These are phyloP conservation scores for Trichoderma gamsii DNA, from an alignment of 495 filamentous ascomycete species.

Conservation along the genomic window DNA sequence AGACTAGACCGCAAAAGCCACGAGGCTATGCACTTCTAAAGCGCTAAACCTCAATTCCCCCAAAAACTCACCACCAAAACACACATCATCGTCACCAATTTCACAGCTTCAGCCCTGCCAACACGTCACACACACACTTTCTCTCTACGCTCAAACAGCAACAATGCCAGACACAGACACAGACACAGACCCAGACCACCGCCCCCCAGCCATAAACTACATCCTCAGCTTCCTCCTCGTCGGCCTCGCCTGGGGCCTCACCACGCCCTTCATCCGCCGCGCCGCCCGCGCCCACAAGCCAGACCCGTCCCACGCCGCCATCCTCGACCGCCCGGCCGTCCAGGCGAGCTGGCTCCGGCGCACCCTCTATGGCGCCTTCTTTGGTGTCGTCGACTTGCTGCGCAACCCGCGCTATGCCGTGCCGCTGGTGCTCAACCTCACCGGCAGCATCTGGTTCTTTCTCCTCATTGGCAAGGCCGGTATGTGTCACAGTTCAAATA, in stretches of 20 bases:
- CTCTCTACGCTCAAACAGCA: not conserved
- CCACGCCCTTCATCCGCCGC: conserved; percentile 67
- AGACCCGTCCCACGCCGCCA: conserved; percentile 42
- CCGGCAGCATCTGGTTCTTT: conserved; percentile 97
- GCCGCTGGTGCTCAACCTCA: conserved; percentile 82
- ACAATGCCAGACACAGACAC: not conserved
- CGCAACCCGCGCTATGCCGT: conserved; percentile 76
- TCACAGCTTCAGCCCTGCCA: conserved; percentile 1
- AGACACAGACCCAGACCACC: not conserved
- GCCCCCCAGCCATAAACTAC: conserved; percentile 66
- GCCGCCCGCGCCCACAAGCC: conserved; percentile 56
- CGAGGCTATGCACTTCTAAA: not conserved
- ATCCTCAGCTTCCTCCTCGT: conserved; percentile 85
- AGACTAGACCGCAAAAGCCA: not conserved
- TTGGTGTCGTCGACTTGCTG: conserved; percentile 72
- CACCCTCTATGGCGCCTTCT: conserved; percentile 53
- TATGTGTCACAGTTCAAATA: conserved; percentile 36
- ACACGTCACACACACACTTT: too few relatives aligned
- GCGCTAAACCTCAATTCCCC: not conserved
- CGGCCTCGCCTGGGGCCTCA: conserved; percentile 76
- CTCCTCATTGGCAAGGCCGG: conserved; percentile 86
- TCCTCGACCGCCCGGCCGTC: conserved; percentile 36
- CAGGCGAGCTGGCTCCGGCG: conserved; percentile 46
- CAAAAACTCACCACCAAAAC: not conserved
- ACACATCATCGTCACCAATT: too few relatives aligned